phyloP scores from a whole-genome alignment of 108 stramenopile genomes.

The Thalassiosira profunda region DNA sequence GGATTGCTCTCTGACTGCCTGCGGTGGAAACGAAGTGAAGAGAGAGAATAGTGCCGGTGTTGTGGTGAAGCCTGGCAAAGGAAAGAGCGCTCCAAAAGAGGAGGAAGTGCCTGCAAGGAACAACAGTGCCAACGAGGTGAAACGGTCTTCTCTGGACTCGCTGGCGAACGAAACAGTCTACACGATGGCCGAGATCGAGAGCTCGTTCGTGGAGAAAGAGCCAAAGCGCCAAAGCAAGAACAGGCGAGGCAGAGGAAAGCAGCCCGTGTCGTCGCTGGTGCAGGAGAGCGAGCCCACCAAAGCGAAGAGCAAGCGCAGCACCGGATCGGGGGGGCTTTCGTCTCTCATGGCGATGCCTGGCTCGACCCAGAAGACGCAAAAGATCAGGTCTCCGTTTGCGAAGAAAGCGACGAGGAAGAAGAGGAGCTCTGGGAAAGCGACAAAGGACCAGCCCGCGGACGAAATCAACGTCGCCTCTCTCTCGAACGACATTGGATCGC shows the following conservation, averaged over 20 bases:
- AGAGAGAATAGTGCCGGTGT: too few species aligned
- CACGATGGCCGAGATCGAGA: conserved; percentile 2
- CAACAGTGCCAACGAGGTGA: background rate
- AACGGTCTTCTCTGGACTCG: background rate
- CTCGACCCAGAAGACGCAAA: conserved; percentile 16
- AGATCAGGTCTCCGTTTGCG: background rate
- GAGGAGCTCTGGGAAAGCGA: background rate
- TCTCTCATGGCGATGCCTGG: conserved; percentile 34
- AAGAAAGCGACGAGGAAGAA: background rate
- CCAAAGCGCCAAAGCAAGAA: background rate
- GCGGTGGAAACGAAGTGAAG: too few species aligned
- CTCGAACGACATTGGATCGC: conserved; percentile 94
- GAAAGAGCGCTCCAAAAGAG: too few species aligned
- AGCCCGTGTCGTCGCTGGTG: conserved; percentile 12
- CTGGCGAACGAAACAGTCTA: background rate
- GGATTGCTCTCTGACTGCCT: background rate
- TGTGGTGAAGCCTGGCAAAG: too few species aligned
- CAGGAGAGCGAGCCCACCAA: background rate
- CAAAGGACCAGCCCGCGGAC: conserved; percentile 13
- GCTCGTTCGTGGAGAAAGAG: background rate
- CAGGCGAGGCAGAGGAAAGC: conserved; percentile 17
- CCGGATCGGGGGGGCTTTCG: conserved; percentile 7
- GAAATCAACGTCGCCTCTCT: conserved; percentile 10
- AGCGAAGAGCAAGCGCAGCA: conserved; percentile 7
- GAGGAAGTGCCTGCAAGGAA: too few species aligned